Conservation (phyloP, 2,329 filamentous ascomycete genomes). For the Pyricularia sp. region DNA sequence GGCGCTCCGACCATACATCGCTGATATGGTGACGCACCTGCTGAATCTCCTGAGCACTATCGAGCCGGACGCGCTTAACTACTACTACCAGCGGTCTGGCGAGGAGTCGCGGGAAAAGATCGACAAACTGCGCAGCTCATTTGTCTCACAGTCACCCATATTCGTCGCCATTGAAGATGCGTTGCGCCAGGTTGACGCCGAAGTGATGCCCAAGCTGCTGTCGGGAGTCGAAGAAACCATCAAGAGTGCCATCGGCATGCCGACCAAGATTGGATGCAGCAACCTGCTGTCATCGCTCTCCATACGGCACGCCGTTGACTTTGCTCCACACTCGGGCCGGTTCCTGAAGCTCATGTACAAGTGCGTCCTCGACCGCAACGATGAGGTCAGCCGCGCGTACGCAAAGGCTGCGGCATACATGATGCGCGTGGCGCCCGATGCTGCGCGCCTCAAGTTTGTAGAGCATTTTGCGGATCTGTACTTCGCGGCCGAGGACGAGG, state of each 20-base stretch:
- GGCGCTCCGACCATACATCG: conserved; percentile 69
- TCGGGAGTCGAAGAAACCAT: conserved; percentile 68
- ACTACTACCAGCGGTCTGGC: conserved; percentile 81
- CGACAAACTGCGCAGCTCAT: conserved; percentile 74
- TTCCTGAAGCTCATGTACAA: conserved; percentile 75
- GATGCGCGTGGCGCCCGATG: conserved; percentile 47
- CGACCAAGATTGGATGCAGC: conserved; percentile 86
- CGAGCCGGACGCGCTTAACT: conserved; percentile 84
- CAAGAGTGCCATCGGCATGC: conserved; percentile 80
- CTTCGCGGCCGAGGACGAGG: conserved; percentile 71
- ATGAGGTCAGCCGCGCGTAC: conserved; percentile 85
- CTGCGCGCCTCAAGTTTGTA: conserved; percentile 40
- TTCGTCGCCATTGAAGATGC: conserved; percentile 88
- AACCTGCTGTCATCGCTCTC: conserved; percentile 77
- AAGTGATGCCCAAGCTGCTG: conserved; percentile 66
- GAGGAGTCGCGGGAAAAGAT: conserved; percentile 84
- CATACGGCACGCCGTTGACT: conserved; percentile 66
- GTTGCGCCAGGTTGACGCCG: conserved; percentile 71
- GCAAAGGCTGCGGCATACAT: conserved; percentile 82
- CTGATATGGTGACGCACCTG: conserved; percentile 71
- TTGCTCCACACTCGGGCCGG: conserved; percentile 63
- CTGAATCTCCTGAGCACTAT: conserved; percentile 77
- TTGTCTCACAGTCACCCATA: conserved; percentile 77
- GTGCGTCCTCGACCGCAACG: conserved; percentile 81
- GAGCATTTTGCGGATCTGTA: conserved; percentile 58